phyloP scores from a whole-genome alignment of 2,329 filamentous ascomycete genomes.

The Cercospora berteroae region DNA sequence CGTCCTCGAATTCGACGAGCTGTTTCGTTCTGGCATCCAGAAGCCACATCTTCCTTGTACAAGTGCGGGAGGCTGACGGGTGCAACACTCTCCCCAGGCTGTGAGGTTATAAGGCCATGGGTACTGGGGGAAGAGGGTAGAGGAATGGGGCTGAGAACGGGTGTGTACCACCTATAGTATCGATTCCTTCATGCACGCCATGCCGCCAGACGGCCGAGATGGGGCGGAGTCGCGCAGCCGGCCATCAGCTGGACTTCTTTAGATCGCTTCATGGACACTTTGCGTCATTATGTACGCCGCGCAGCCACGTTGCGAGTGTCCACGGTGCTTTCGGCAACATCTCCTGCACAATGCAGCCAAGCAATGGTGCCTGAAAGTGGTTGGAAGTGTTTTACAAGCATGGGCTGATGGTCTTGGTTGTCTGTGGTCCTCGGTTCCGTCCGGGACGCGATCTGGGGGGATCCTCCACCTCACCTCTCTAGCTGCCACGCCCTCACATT shows the following conservation, averaged over 20 bases:
- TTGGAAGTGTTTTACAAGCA: not conserved
- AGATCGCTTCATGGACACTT: not conserved
- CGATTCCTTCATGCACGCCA: conserved; percentile 9
- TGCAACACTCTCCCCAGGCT: not conserved
- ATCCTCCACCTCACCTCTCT: not conserved
- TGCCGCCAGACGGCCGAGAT: conserved; percentile 3
- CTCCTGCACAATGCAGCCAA: not conserved
- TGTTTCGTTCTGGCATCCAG: conserved; percentile 19
- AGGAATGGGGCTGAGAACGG: not conserved
- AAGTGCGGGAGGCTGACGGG: not conserved
- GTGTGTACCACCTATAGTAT: not conserved
- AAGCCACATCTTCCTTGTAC: conserved; percentile 23
- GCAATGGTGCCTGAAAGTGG: not conserved
- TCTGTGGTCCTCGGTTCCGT: not conserved
- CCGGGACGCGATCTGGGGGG: not conserved
- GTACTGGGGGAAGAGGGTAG: not conserved
- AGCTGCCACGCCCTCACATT: not conserved
- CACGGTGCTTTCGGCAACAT: not conserved
- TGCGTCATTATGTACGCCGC: not conserved
- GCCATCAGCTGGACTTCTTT: not conserved
- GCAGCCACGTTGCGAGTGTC: not conserved
- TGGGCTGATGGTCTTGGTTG: not conserved
- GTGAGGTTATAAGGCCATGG: not conserved
- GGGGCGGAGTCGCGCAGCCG: conserved; percentile 3
- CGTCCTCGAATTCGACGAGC: conserved; percentile 22